phyloP scores from a whole-genome alignment of 352 stramenopile genomes.

The Globisporangium spinosum region DNA sequence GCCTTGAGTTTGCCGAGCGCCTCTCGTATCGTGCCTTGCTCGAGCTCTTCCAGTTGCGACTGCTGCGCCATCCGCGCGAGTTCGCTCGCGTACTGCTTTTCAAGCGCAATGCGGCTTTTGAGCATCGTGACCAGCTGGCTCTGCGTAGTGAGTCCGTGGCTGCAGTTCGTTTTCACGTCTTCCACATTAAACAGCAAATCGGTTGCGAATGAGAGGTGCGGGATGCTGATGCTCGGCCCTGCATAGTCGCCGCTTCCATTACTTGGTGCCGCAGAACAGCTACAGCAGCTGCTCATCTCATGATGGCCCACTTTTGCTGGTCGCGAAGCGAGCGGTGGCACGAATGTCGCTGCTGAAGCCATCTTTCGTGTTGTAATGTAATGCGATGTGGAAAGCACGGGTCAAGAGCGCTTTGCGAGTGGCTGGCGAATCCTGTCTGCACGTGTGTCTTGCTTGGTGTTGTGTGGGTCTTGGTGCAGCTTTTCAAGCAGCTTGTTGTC shows the following conservation, averaged over 20 bases:
- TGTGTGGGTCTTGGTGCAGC: background rate
- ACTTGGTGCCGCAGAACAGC: background rate
- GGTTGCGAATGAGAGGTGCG: slow-evolving; percentile 60
- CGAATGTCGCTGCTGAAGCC: slow-evolving; percentile 1
- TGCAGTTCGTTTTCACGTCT: slow-evolving; percentile 49
- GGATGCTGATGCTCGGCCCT: slow-evolving; percentile 7
- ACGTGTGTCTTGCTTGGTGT: background rate
- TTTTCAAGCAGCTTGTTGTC: background rate
- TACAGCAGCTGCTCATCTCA: background rate
- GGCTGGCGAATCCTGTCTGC: background rate
- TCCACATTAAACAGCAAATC: slow-evolving; percentile 80
- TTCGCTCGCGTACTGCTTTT: slow-evolving; percentile 69
- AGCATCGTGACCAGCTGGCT: slow-evolving; percentile 58
- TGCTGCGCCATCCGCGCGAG: slow-evolving; percentile 57
- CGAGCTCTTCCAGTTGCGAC: slow-evolving; percentile 54
- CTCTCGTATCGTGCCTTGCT: slow-evolving; percentile 48
- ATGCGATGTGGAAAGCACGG: background rate
- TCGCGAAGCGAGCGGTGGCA: background rate
- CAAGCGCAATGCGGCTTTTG: slow-evolving; percentile 64
- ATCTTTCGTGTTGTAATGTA: background rate
- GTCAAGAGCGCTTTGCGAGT: background rate
- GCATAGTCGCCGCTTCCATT: background rate
- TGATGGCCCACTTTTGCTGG: background rate
- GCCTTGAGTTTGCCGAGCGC: slow-evolving; percentile 56
- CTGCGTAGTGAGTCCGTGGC: slow-evolving; percentile 45